A percentile compares a stretch with the other conserved stretches of the same genome.
These are phyloP conservation scores for Verticillium alfalfae DNA, from an alignment of 2,329 filamentous ascomycete species.

Conservation along the genomic window DNA sequence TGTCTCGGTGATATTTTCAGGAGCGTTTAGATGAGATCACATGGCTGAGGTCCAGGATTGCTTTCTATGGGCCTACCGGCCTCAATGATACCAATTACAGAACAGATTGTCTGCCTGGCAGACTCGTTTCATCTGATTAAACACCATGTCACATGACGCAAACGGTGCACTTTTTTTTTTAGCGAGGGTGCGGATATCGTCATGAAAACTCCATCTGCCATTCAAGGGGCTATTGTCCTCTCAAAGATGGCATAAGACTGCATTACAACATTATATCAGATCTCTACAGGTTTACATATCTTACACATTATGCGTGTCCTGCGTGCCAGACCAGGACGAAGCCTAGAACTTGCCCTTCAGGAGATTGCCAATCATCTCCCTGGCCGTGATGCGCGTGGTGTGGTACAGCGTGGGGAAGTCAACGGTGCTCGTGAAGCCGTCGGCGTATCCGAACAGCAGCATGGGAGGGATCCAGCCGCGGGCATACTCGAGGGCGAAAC, in stretches of 20 bases:
- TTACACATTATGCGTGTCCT: not conserved
- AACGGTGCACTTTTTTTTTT: too few species aligned
- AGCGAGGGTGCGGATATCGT: too few species aligned
- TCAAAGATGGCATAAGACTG: not conserved
- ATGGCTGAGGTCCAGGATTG: not conserved
- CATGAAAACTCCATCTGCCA: not conserved
- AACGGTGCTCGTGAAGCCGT: conserved; percentile 72
- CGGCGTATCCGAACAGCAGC: conserved; percentile 84
- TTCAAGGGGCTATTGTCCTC: too few species aligned
- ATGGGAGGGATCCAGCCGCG: conserved; percentile 89
- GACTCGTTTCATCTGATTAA: too few species aligned
- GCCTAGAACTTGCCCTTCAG: conserved; percentile 62
- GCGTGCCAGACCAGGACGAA: too few species aligned
- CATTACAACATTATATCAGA: not conserved
- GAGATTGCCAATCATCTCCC: conserved; percentile 72
- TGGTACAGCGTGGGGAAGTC: conserved; percentile 82
- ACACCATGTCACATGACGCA: too few species aligned
- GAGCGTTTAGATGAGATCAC: not conserved
- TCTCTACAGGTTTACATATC: not conserved
- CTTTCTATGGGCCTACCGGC: not conserved
- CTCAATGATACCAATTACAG: not conserved
- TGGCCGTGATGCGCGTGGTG: conserved; percentile 67
- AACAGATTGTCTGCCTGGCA: not conserved
- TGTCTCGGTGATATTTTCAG: not conserved
- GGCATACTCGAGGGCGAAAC: conserved; percentile 80